phyloP scores from a whole-genome alignment of 2,329 filamentous ascomycete species.

The Emergomyces orientalis region DNA sequence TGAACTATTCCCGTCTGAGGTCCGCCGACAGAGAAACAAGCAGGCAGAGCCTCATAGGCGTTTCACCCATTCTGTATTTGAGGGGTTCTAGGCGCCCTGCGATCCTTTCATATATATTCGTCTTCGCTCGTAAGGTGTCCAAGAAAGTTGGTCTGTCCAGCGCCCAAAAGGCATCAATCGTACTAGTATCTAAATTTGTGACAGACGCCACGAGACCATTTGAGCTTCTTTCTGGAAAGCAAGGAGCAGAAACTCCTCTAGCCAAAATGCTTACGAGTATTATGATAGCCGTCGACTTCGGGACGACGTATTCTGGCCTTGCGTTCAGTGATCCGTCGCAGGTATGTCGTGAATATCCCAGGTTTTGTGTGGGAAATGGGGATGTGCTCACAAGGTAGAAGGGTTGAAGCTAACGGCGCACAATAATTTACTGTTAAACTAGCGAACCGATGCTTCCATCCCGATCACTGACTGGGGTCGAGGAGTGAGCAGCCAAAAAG shows the following conservation, averaged over 20 bases:
- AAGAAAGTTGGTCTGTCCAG: not conserved
- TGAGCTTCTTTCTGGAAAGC: not conserved
- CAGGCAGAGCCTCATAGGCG: not conserved
- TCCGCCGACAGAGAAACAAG: no score
- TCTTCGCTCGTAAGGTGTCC: not conserved
- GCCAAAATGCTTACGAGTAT: constrained; percentile 5
- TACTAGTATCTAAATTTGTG: not conserved
- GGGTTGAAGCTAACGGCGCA: not conserved
- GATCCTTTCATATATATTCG: not conserved
- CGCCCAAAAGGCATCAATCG: no score
- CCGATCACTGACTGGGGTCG: constrained; percentile 6
- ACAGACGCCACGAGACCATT: not conserved
- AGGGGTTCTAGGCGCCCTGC: not conserved
- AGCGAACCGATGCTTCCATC: constrained; percentile 4
- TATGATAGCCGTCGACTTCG: constrained; percentile 8
- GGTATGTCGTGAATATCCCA: constrained; percentile 1
- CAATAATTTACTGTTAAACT: not conserved
- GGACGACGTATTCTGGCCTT: constrained; percentile 6
- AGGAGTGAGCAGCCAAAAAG: constrained; percentile 8
- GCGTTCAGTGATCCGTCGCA: constrained; percentile 7
- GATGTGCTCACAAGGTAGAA: not conserved
- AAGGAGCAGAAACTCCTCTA: not conserved
- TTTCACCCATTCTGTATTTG: not conserved
- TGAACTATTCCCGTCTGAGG: not conserved
- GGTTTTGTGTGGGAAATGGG: not conserved